Percentiles rank a stretch among this genome's conserved stretches.
phyloP scores from a whole-genome alignment of 495 filamentous ascomycete species.

The Xylaria palmicola region DNA sequence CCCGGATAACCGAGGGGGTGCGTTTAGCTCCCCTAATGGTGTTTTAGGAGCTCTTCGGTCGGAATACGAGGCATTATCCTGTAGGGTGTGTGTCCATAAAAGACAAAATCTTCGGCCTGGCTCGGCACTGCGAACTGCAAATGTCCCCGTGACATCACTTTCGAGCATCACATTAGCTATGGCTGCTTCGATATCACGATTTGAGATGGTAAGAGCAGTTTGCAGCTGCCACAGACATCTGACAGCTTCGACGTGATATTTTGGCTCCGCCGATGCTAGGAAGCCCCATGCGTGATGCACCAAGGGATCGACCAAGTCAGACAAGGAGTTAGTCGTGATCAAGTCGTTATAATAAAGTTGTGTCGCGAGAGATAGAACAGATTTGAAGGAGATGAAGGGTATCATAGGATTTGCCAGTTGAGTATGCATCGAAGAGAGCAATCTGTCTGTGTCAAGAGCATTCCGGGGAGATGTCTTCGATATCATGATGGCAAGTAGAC shows the following conservation, averaged over 20 bases:
- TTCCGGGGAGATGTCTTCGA: constrained; percentile 55
- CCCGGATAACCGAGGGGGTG: constrained; percentile 44
- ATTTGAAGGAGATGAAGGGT: constrained; percentile 54
- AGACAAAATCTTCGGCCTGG: constrained; percentile 65
- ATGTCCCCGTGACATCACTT: constrained; percentile 48
- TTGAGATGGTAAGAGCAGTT: constrained; percentile 49
- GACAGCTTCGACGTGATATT: constrained; percentile 90
- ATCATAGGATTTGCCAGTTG: constrained; percentile 37
- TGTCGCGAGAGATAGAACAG: constrained; percentile 61
- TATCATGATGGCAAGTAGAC: constrained; percentile 57
- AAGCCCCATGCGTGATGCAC: constrained; percentile 74
- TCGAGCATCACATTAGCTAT: constrained; percentile 72
- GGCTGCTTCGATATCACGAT: constrained; percentile 70
- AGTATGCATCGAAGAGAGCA: constrained; percentile 57
- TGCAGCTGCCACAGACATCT: constrained; percentile 84
- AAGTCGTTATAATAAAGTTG: constrained; percentile 60
- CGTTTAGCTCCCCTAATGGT: constrained; percentile 51
- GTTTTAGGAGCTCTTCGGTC: constrained; percentile 51
- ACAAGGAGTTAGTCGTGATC: constrained; percentile 56
- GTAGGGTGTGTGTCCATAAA: constrained; percentile 77
- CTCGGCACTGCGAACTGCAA: constrained; percentile 52
- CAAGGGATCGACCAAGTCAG: constrained; percentile 64
- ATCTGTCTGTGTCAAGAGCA: constrained; percentile 49
- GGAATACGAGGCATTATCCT: constrained; percentile 50
- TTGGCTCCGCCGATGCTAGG: constrained; percentile 75